Percentiles rank a stretch among this genome's conserved stretches.
Conservation (phyloP, 1,284 basidiomycete genomes). For the Flammula alnicola region DNA sequence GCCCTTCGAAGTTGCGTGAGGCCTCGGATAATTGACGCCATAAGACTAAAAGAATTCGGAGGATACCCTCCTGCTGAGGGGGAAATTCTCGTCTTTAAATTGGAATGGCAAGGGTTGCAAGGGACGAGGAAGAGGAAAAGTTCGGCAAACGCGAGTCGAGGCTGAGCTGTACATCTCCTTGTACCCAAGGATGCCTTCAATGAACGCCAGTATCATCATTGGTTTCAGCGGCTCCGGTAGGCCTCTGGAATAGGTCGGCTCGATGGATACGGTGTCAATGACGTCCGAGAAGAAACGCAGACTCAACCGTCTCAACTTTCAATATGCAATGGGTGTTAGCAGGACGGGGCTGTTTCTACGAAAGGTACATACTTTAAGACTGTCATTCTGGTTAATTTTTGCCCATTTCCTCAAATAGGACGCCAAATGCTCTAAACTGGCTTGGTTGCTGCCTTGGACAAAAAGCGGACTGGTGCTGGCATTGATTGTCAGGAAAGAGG, state of each 20-base stretch:
- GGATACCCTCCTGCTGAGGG: too few relatives aligned
- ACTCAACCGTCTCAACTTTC: constrained; percentile 36
- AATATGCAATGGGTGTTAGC: constrained; percentile 19
- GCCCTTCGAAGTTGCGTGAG: background rate
- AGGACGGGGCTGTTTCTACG: background rate
- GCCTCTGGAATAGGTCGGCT: constrained; percentile 27
- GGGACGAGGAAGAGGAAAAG: too few relatives aligned
- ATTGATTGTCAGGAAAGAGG: constrained; percentile 37
- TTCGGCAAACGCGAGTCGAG: too few relatives aligned
- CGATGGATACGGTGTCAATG: constrained; percentile 36
- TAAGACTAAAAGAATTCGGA: background rate
- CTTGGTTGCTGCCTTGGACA: constrained; percentile 38
- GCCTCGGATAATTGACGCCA: background rate
- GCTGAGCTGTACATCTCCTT: constrained; percentile 37
- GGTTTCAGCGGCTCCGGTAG: constrained; percentile 32
- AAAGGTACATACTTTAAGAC: constrained; percentile 20
- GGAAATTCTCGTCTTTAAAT: too few relatives aligned
- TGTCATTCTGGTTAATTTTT: constrained; percentile 33
- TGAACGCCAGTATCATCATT: constrained; percentile 37
- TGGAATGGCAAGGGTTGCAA: too few relatives aligned
- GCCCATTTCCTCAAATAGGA: constrained; percentile 41
- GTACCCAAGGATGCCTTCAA: constrained; percentile 43
- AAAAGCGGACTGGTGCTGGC: constrained; percentile 24
- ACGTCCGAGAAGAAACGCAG: constrained; percentile 37
- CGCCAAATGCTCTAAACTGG: constrained; percentile 35